Evolutionary conservation across 768 basidiomycete genomes (phyloP), one percentile per base, ranked within the genome.

Genomic region (Hortiboletus flavorubellus): DNA sequence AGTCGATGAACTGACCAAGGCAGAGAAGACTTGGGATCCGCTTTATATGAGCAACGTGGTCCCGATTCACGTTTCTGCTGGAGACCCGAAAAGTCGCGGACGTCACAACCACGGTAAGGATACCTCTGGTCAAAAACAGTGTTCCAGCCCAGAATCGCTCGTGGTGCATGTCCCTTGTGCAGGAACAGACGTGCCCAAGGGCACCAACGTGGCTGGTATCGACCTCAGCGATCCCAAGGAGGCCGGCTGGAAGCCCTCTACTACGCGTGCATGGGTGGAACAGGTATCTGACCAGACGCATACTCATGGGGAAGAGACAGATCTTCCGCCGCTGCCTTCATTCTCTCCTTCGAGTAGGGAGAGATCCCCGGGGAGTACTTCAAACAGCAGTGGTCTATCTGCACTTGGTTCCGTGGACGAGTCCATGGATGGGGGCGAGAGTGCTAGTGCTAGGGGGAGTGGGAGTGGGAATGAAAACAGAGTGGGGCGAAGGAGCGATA

Each of bases 231-330:
- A 56, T 62, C 56, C 64, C 58, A 59, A 57, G 33, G 45, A 66
- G 52, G 46, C 61, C 3, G 65, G 58, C 34, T 63, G 64, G 64
- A 60, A 63, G 30, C 47, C 61, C 26, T 60, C 62, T 26, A 62
- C 70, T 30, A 81, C 79, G 15, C 71, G 73, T 49, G 70, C 73
- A 52, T 82, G 81, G 81, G 80, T 74, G 14, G 76, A 80, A 59
- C 72, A 72, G 48, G 71, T 76, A 8, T 67, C 65, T 8, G 69
- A 21, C 21, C 21, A 21, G 21, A 21, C 21, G 21, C 21, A 74
- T 37, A 49, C 37, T 16, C 53, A 31, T 14, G 33, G 14, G 26
- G 58, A 46, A 48, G 59, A 50, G 15, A 50, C 34, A 6, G 33
- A 49, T 29, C 47, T 34, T 46, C 51, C 53, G 4, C 59, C 46